Base-by-base conservation (phyloP, 331 rosid genomes). In the Cydonia oblonga region DNA sequence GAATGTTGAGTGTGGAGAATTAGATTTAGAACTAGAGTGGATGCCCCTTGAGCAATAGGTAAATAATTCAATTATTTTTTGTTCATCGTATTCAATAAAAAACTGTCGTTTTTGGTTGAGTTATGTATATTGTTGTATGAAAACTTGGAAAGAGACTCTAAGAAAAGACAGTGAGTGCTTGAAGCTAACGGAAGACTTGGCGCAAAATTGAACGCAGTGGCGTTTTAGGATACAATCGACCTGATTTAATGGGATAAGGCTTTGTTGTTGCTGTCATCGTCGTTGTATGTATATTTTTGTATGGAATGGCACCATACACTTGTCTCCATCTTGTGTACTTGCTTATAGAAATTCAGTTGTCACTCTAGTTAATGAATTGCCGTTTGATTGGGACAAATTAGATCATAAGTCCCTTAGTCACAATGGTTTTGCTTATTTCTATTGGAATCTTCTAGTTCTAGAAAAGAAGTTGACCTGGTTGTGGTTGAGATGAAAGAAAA, bases 21-120 rank as follows among this genome's bases (percentile, higher is more conserved):
- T 93, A 78, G 80, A 82, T 23, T 53, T 93, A 76, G 96, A 91
- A 81, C 82, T 93, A 59, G 97, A 91, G 79, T 93, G 98, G 98
- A 84, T 89, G 78, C 89, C 97, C 75, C 96, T 91, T 74, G 92
- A 89, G 30, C 92, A 86, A 76, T 93, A 90, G 87, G 76, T 80
- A 82, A 73, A 70, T 70, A 46, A 62, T 6, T 44, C 28, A 11
- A 58, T 75, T 58, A 2, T 76, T 56, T 71, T 24, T 78, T 64
- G 49, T 30, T 4, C 46, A 64, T 84, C 29, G 70, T 72, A 68
- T 68, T 73, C 19, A 58, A 64, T 80, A 78, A 72, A 71, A 30
- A 33, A 23, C 40, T 78, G 80, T 78, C 60, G 71, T 62, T 66
- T 53, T 69, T 72, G 75, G 54, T 68, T 38, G 53, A 35, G 42